These are phyloP conservation scores for Reutealis trisperma DNA, from an alignment of 345 rosid genomes.

Conservation along the genomic window DNA sequence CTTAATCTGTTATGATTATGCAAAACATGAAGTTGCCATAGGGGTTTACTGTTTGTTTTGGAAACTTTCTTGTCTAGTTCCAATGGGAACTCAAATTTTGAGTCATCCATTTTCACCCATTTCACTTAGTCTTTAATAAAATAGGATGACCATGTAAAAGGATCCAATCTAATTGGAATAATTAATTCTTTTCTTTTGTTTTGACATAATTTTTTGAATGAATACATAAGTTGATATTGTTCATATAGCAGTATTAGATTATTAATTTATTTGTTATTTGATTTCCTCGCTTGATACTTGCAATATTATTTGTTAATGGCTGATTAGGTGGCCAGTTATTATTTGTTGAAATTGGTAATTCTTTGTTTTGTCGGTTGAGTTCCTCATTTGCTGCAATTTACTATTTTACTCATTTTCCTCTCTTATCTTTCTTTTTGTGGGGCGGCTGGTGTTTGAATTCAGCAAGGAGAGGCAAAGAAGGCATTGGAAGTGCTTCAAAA, in stretches of 20 bases:
- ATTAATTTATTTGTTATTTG: too few species aligned
- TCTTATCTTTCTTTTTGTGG: background rate
- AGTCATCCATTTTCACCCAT: background rate
- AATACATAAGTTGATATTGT: too few species aligned
- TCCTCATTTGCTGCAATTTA: background rate
- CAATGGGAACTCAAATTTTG: background rate
- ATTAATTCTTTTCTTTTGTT: background rate
- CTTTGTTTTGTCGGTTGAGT: background rate
- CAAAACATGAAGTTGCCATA: background rate
- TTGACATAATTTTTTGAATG: background rate
- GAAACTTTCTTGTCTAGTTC: background rate
- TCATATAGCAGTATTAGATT: too few species aligned
- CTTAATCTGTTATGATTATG: background rate
- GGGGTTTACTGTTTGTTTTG: background rate
- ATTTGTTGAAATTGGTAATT: background rate
- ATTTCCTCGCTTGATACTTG: background rate
- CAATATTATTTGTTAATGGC: background rate
- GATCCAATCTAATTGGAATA: background rate
- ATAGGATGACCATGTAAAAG: slow-evolving; percentile 2
- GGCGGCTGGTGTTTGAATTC: slow-evolving; percentile 18
- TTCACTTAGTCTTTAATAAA: background rate
- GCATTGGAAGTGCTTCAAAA: slow-evolving; percentile 89
- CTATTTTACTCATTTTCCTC: background rate
- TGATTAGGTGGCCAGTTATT: background rate
- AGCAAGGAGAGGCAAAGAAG: slow-evolving; percentile 98